Base-by-base conservation (phyloP, 2,329 filamentous ascomycete species). In the Dactylellina haptotyla region DNA sequence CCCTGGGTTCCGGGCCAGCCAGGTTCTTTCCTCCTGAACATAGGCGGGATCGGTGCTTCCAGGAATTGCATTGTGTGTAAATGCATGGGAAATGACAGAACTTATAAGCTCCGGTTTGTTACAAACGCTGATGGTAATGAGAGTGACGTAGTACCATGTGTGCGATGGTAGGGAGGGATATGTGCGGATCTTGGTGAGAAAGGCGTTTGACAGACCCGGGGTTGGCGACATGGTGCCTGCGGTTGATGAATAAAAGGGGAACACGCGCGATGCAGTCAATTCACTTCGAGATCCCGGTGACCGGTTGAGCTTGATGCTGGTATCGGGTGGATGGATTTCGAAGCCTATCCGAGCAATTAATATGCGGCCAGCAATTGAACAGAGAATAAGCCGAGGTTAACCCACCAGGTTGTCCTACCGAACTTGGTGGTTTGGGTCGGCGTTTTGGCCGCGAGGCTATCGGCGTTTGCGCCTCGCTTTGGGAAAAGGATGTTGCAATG, bases 31-130 rank as follows among this genome's bases (percentile, higher is more conserved):
- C n/a, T 69, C 66, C 45, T 66, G 67, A n/a, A 76, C 76, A 30
- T 76, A 77, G 62, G 83, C 80, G 65, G 83, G 82, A 12, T 81
- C 80, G 8, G 77, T 61, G 51, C 56, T 78, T 25, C 75, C 41
- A 71, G 75, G 78, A n/a, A 75, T 76, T 2, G 54, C 63, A 30
- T 79, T 79, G 39, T 81, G 73, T 0, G 79, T 78, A 5, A 86
- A 75, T 0, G 82, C 83, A 76, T 83, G 79, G 2, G 78, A 78
- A 73, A 84, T 84, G 4, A 85, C 80, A 14, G 79, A 79, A 5
- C 80, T 79, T 16, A 86, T 83, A 66, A 85, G 83, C 61, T 84
- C 82, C 1, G 84, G 83, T 4, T 83, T 81, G 76, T 85, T 86
- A 16, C 86, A 79, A 10, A 83, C 79, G 3, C 82, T 82, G 30